Percentiles rank a stretch among this genome's conserved stretches.
Evolutionary conservation across 2,329 filamentous ascomycete genomes (phyloP).

Genomic region (Colletotrichum scovillei): DNA sequence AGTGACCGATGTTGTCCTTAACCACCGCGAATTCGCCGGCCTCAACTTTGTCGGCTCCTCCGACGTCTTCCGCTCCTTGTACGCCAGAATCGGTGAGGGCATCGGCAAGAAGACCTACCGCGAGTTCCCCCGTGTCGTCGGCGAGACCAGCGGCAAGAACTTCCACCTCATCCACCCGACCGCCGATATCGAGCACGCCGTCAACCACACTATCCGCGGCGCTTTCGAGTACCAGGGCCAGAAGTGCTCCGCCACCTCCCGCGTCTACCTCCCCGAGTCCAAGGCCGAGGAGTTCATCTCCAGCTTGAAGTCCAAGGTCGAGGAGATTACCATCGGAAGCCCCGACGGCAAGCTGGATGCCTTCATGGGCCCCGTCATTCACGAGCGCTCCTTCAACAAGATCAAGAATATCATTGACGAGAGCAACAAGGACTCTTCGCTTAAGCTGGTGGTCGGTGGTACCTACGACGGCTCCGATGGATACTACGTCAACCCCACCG

Average conservation of each 20-base stretch:
- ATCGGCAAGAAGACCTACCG: constrained; percentile 85
- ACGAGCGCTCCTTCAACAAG: constrained; percentile 84
- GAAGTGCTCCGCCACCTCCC: constrained; percentile 89
- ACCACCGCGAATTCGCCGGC: constrained; percentile 85
- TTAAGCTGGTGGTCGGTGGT: constrained; percentile 80
- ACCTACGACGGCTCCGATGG: constrained; percentile 82
- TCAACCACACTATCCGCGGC: constrained; percentile 83
- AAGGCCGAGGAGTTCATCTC: constrained; percentile 67
- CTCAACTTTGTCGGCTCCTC: constrained; percentile 96
- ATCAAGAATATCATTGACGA: constrained; percentile 80
- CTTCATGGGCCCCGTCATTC: constrained; percentile 91
- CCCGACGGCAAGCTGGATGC: constrained; percentile 71
- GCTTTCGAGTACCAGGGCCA: constrained; percentile 93
- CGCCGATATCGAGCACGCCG: constrained; percentile 83
- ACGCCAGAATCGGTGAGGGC: constrained; percentile 85
- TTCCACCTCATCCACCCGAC: constrained; percentile 85
- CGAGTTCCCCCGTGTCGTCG: constrained; percentile 88
- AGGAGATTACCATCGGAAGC: constrained; percentile 76
- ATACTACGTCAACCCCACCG: constrained; percentile 86
- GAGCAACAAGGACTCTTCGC: constrained; percentile 79
- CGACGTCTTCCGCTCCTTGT: constrained; percentile 87
- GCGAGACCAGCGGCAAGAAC: constrained; percentile 94
- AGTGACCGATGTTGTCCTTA: constrained; percentile 82
- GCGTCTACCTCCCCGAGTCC: constrained; percentile 81
- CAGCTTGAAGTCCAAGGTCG: constrained; percentile 73